Evolutionary conservation across 257 asterid genomes (phyloP).

Genomic region (Ilex asprella): DNA sequence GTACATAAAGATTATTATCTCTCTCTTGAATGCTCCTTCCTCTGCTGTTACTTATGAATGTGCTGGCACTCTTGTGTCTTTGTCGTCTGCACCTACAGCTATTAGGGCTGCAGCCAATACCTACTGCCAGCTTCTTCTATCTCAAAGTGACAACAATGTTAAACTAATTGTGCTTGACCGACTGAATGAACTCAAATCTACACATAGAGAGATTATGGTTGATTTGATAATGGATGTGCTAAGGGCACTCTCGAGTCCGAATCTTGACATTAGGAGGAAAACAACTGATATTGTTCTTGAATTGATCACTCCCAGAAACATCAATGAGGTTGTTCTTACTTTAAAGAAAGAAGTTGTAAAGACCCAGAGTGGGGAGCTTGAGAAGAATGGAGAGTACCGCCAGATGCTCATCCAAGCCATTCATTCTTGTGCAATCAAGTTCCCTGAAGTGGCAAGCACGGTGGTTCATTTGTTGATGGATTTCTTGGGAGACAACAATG

Average conservation of each 20-base stretch:
- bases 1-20: constrained; percentile 76
- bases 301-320: constrained; percentile 72
- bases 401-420: constrained; percentile 96
- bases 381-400: constrained; percentile 88
- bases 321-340: constrained; percentile 82
- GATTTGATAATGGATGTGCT: constrained; percentile 91
- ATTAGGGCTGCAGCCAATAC: constrained; percentile 90
- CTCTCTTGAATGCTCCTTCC: constrained; percentile 70
- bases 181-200: constrained; percentile 64
- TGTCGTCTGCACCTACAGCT: constrained; percentile 94
- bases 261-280: constrained; percentile 78
- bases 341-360: constrained; percentile 92
- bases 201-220: constrained; percentile 73
- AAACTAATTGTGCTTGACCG: constrained; percentile 88
- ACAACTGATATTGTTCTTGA: constrained; percentile 92
- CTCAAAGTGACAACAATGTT: constrained; percentile 89
- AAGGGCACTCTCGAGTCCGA: constrained; percentile 84
- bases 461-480: constrained; percentile 94
- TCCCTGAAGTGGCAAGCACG: constrained; percentile 95
- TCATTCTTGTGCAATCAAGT: constrained; percentile 88
- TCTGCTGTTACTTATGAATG: constrained; percentile 89
- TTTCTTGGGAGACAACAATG: constrained; percentile 90
- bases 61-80: constrained; percentile 88
- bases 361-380: constrained; percentile 87
- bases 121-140: constrained; percentile 77